Evolutionary conservation across 106 monocot genomes (phyloP), one percentile per base, ranked within the genome.

Genomic region (Dioscorea alata): DNA sequence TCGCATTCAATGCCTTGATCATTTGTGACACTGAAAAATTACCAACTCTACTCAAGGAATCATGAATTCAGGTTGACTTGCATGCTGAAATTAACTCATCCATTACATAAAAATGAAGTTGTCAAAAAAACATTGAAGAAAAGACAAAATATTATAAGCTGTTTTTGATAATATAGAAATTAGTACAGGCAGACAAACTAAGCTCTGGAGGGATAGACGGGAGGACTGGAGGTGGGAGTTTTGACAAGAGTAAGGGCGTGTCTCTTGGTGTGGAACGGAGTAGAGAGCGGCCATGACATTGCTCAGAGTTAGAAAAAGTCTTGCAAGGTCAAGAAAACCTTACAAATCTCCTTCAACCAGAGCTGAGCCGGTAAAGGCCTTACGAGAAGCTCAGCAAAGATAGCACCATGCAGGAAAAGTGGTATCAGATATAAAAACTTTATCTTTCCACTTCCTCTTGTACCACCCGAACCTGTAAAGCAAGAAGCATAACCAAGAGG

Each of bases 241-340:
- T 48, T 51, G 57, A 65, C 18, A 65, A 69, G 48, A 23, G 48
- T 59, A 54, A 0, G 60, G 56, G 50, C 17, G 21, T 62, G 42
- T 4, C 2, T 21, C 17, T 61, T 28, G 3, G 13, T 1, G 20
- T 0, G 2, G 2, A 62, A 74, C 63, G 31, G 64, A 70, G 48
- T 70, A 77, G 69, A 70, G 48, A 65, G 57, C 52, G 59, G 60
- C 73, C 65, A 74, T 15, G 56, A 66, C 0, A 9, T 22, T 5
- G 0, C 49, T 66, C 22, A 14, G 19, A 2, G 1, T 0, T 0
- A 12, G 16, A 22, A 24, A 72, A 84, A 84, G 79, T 73, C 83
- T 84, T 84, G 83, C 83, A 84, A 84, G 83, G 76, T 84, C 83
- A 84, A 84, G 83, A 84, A 84, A 84, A 42, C 42, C 42, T 42